Evolutionary conservation across 2,329 filamentous ascomycete genomes (phyloP).

Genomic region (Monosporascus sp.): DNA sequence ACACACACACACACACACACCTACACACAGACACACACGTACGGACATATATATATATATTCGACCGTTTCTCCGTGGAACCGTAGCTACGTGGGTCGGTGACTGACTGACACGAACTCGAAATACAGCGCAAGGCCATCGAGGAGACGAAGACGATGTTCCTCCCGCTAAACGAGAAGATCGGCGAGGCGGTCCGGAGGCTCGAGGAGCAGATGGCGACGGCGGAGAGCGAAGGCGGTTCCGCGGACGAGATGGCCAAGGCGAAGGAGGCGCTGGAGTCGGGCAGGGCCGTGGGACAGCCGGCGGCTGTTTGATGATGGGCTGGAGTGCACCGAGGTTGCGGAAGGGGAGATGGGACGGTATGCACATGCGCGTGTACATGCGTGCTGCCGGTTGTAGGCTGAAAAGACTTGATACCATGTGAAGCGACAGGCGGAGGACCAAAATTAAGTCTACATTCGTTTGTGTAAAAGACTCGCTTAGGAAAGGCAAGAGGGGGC

Average conservation of each 20-base stretch:
- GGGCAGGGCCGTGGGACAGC: slow-evolving; percentile 37
- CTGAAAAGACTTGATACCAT: slow-evolving; percentile 8
- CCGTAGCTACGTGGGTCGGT: too few relatives aligned
- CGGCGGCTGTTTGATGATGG: slow-evolving; percentile 15
- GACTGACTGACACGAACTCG: not conserved
- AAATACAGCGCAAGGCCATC: slow-evolving; percentile 64
- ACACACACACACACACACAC: slow-evolving; percentile 24
- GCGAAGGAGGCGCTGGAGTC: slow-evolving; percentile 49
- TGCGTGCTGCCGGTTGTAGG: not conserved
- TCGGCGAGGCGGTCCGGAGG: slow-evolving; percentile 64
- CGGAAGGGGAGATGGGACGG: not conserved
- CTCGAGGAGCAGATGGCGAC: slow-evolving; percentile 72
- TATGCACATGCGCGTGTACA: not conserved
- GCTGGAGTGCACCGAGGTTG: slow-evolving; percentile 2
- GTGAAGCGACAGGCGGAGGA: not conserved
- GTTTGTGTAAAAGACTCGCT: too few relatives aligned
- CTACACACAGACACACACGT: not conserved
- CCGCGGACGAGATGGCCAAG: slow-evolving; percentile 45
- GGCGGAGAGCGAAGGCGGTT: slow-evolving; percentile 41
- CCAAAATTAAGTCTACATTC: not conserved
- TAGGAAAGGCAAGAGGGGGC: not conserved
- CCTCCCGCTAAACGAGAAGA: slow-evolving; percentile 63
- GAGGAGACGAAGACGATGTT: slow-evolving; percentile 85
- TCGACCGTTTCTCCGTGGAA: not conserved
- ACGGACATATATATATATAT: not conserved